Evolutionary conservation across 345 rosid species (phyloP), one percentile per base, ranked within the genome.

Genomic region (Durio zibethinus): DNA sequence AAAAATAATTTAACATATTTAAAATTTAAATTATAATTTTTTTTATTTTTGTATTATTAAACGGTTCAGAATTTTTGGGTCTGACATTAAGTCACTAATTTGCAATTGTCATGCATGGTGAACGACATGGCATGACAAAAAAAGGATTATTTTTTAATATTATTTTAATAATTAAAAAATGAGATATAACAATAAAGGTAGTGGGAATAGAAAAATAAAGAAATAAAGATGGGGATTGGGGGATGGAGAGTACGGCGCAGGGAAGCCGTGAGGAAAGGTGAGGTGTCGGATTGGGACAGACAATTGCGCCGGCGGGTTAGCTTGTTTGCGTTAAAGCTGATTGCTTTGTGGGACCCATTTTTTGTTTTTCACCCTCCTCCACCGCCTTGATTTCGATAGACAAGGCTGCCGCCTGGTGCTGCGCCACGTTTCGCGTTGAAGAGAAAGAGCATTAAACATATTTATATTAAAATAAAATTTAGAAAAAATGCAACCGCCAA

Each of bases 271-370:
- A 52, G 61, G 48, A 50, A 68, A 65, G 79, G 79, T 64, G 80
- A 83, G 83, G 83, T 83, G 86, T 75, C 80, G 81, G 81, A 71
- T 74, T 10, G 33, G 23, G 80, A 78, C 86, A 80, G 86, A 78
- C 86, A 83, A 72, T 64, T 74, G 20, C 69, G 86, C 86, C 81
- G 83, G 81, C 77, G 61, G 81, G 74, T 74, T 73, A 75, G 68
- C 82, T 71, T 56, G 69, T 67, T 74, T 74, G 53, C 71, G 29
- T 66, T 74, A 74, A 77, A 68, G 76, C 69, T 80, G 67, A 76
- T 42, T 67, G 14, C 11, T 29, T 60, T 15, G 70, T 29, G 75
- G 81, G 81, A 21, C 81, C 81, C 79, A 29, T 33, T 42, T 11
- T 65, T 11, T 7, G 11, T 53, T 12, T 11, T 20, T 21, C 50